Percentiles rank a stretch among this genome's conserved stretches.
phyloP scores from a whole-genome alignment of 192 early-diverging fungal genomes.

The Backusella australiensis region DNA sequence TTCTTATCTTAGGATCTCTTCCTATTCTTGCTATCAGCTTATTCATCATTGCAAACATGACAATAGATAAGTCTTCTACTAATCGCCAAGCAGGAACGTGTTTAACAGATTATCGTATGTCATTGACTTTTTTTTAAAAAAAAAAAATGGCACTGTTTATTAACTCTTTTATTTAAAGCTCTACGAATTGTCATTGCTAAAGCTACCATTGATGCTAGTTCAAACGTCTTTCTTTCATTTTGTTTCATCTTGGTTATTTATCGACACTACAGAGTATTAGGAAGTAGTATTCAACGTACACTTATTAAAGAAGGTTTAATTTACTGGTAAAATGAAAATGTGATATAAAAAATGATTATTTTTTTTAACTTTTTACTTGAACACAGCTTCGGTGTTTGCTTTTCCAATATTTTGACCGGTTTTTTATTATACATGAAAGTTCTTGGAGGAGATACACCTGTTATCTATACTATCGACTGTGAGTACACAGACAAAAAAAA shows the following conservation, averaged over 20 bases:
- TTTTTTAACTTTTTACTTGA: background rate
- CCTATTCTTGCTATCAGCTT: constrained; percentile 24
- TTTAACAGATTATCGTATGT: constrained; percentile 25
- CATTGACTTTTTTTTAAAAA: background rate
- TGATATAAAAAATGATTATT: background rate
- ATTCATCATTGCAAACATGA: constrained; percentile 26
- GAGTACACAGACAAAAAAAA: background rate
- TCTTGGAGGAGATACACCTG: constrained; percentile 28
- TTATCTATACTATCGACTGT: constrained; percentile 38
- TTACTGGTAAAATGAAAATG: constrained; percentile 23
- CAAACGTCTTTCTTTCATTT: constrained; percentile 26
- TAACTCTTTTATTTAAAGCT: constrained; percentile 3
- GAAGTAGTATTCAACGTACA: constrained; percentile 30
- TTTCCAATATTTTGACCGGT: constrained; percentile 31
- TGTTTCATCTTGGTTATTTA: constrained; percentile 37
- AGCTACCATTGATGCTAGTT: constrained; percentile 21
- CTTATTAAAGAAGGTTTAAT: constrained; percentile 30
- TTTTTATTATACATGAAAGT: constrained; percentile 15
- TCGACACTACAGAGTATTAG: constrained; percentile 27
- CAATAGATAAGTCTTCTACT: constrained; percentile 16
- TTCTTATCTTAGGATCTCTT: constrained; percentile 12
- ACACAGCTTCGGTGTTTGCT: constrained; percentile 29
- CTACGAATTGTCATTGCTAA: constrained; percentile 21
- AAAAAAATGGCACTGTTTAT: background rate
- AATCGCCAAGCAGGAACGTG: constrained; percentile 11